Percentiles rank a stretch among this genome's conserved stretches.
Evolutionary conservation across 2,329 filamentous ascomycete genomes (phyloP).

Genomic region (Hyphodiscus sp.): DNA sequence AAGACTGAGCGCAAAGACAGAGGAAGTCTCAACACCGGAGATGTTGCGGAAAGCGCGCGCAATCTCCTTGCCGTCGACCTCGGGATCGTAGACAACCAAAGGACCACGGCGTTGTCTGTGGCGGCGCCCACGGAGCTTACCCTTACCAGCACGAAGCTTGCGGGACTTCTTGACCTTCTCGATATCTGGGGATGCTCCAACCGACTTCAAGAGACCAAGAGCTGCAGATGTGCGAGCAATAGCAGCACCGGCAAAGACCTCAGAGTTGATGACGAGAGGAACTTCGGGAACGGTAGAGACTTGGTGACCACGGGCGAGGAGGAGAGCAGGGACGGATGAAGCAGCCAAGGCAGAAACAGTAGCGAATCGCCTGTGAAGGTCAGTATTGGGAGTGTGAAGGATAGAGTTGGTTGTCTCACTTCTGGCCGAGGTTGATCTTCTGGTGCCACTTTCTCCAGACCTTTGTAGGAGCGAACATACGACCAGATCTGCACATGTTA

Average conservation of each 20-base stretch:
- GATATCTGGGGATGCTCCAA: constrained; percentile 85
- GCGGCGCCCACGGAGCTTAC: constrained; percentile 94
- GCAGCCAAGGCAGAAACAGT: constrained; percentile 95
- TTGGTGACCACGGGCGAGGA: constrained; percentile 95
- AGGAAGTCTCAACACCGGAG: constrained; percentile 92
- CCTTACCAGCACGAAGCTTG: constrained; percentile 98
- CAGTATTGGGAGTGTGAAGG: constrained; percentile 27
- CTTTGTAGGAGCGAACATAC: constrained; percentile 99
- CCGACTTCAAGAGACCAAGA: constrained; percentile 77
- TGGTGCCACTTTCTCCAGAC: constrained; percentile 99
- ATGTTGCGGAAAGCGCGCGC: constrained; percentile 97
- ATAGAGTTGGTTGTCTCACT: constrained; percentile 45
- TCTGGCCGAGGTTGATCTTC: constrained; percentile 99
- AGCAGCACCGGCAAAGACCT: constrained; percentile 72
- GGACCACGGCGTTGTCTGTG: constrained; percentile 97
- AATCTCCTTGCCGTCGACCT: constrained; percentile 91
- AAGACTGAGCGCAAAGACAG: constrained; percentile 92
- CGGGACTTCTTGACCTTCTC: constrained; percentile 94
- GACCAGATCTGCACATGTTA: constrained; percentile 99
- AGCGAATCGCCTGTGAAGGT: constrained; percentile 72
- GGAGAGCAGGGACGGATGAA: constrained; percentile 88
- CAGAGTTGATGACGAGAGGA: constrained; percentile 90
- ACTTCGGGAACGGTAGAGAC: constrained; percentile 90
- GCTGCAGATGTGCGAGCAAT: constrained; percentile 86
- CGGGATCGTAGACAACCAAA: constrained; percentile 95